A percentile compares a stretch with the other conserved stretches of the same genome.
Evolutionary conservation across 495 filamentous ascomycete species (phyloP).

Genomic region (Cercophora samala): DNA sequence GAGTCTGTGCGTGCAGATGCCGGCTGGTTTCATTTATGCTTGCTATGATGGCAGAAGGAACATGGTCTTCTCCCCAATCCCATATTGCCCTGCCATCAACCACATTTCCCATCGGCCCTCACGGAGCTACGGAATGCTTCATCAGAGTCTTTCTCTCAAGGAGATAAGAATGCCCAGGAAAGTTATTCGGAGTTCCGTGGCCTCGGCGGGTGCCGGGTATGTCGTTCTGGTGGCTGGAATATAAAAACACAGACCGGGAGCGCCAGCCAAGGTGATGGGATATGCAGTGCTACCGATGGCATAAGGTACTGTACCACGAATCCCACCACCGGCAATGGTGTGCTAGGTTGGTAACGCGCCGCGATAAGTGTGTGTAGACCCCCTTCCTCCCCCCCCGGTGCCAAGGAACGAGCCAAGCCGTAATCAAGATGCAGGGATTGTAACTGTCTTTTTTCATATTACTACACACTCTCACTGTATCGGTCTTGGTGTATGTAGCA

Average conservation of each 20-base stretch:
- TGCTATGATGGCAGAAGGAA: neutral
- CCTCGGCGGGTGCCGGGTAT: slow-evolving; percentile 2
- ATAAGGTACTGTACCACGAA: neutral
- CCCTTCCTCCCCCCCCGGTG: neutral
- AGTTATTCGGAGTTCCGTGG: slow-evolving; percentile 3
- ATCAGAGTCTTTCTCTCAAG: neutral
- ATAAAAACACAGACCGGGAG: neutral
- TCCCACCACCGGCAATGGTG: neutral
- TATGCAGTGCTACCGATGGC: slow-evolving; percentile 2
- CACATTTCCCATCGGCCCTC: neutral
- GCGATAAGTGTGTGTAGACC: neutral
- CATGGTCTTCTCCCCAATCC: neutral
- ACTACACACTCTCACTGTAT: neutral
- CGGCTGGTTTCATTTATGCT: neutral
- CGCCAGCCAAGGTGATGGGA: neutral
- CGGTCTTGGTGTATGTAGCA: slow-evolving; percentile 3
- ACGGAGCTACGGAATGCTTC: neutral
- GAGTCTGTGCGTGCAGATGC: neutral
- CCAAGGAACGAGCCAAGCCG: slow-evolving; percentile 5
- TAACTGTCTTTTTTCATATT: slow-evolving; percentile 1
- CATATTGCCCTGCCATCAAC: neutral
- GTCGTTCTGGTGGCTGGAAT: neutral
- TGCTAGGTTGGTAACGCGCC: neutral
- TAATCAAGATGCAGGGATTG: slow-evolving; percentile 9
- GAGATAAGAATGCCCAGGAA: neutral